A percentile compares a stretch with the other conserved stretches of the same genome.
Conservation (phyloP, 2,329 filamentous ascomycete genomes). For the Volutella citrinella region DNA sequence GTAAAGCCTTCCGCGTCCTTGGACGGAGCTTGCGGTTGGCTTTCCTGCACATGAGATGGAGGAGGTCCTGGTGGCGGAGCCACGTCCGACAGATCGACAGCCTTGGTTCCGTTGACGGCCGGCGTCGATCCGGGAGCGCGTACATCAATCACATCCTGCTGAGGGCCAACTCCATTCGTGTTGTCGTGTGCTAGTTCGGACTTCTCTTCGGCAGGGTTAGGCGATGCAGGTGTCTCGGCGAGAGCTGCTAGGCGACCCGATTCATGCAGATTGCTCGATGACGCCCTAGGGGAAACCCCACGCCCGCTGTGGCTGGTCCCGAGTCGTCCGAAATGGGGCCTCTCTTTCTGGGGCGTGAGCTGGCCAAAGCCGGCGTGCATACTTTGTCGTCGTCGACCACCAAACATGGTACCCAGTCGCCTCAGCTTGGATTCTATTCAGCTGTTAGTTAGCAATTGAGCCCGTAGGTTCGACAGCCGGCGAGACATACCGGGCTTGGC, state of each 20-base stretch:
- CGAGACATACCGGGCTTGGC: constrained; percentile 32
- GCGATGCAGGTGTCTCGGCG: constrained; percentile 51
- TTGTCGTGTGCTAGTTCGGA: constrained; percentile 36
- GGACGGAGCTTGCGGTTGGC: constrained; percentile 34
- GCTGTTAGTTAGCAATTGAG: too few relatives aligned
- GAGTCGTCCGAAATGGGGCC: constrained; percentile 57
- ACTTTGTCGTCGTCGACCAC: constrained; percentile 61
- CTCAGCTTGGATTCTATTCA: constrained; percentile 56
- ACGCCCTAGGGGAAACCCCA: constrained; percentile 54
- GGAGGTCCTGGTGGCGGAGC: constrained; percentile 51
- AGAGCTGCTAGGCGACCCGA: constrained; percentile 54
- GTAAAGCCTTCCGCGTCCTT: constrained; percentile 76
- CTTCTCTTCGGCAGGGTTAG: constrained; percentile 25
- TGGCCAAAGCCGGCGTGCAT: constrained; percentile 60
- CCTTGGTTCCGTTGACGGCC: constrained; percentile 46
- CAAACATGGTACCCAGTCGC: constrained; percentile 67
- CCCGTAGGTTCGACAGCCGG: background rate
- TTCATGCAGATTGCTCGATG: constrained; percentile 57
- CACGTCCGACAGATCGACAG: constrained; percentile 48
- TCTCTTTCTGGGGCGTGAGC: constrained; percentile 52
- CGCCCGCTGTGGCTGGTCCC: constrained; percentile 55
- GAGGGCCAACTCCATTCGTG: constrained; percentile 42
- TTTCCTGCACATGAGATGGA: constrained; percentile 38
- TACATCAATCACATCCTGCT: constrained; percentile 28
- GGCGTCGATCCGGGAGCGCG: constrained; percentile 27